A percentile compares a stretch with the other conserved stretches of the same genome.
Conservation (phyloP, 805 yeast genomes). For the Candida succiphila region DNA sequence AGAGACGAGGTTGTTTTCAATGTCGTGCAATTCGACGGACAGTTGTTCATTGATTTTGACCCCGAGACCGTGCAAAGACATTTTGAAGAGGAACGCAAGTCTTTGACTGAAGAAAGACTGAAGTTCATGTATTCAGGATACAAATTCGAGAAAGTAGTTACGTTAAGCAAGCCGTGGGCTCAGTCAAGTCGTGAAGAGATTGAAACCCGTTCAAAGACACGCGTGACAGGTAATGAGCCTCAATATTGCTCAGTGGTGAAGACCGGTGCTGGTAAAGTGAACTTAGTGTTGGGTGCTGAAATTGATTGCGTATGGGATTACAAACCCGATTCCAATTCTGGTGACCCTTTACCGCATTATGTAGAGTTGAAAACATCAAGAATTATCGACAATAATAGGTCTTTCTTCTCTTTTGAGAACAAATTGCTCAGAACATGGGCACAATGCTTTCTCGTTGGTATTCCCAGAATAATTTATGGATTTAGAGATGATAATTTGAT, state of each 20-base stretch:
- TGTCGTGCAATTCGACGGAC: slow-evolving; percentile 65
- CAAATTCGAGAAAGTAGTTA: slow-evolving; percentile 76
- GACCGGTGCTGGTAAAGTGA: slow-evolving; percentile 72
- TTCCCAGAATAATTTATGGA: slow-evolving; percentile 75
- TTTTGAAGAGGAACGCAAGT: slow-evolving; percentile 24
- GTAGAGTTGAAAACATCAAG: slow-evolving; percentile 74
- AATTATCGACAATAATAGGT: slow-evolving; percentile 42
- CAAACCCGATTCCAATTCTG: slow-evolving; percentile 37
- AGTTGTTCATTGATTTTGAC: slow-evolving; percentile 48
- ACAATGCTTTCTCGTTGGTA: slow-evolving; percentile 82
- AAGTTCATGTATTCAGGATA: slow-evolving; percentile 58
- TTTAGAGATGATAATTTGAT: slow-evolving; percentile 67
- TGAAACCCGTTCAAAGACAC: slow-evolving; percentile 50
- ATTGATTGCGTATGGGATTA: slow-evolving; percentile 87
- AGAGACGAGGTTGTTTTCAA: slow-evolving; percentile 52
- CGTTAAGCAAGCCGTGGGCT: slow-evolving; percentile 70
- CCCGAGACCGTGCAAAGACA: slow-evolving; percentile 11
- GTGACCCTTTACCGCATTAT: slow-evolving; percentile 53
- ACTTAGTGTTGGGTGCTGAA: slow-evolving; percentile 74
- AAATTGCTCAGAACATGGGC: slow-evolving; percentile 85
- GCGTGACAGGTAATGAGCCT: slow-evolving; percentile 53
- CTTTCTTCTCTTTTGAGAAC: slow-evolving; percentile 58
- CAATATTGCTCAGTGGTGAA: slow-evolving; percentile 76
- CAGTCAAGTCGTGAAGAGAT: slow-evolving; percentile 54
- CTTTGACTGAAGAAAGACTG: slow-evolving; percentile 16